Evolutionary conservation across 345 rosid genomes (phyloP), one percentile per base, ranked within the genome.

Genomic region (Melastoma malabathricum): DNA sequence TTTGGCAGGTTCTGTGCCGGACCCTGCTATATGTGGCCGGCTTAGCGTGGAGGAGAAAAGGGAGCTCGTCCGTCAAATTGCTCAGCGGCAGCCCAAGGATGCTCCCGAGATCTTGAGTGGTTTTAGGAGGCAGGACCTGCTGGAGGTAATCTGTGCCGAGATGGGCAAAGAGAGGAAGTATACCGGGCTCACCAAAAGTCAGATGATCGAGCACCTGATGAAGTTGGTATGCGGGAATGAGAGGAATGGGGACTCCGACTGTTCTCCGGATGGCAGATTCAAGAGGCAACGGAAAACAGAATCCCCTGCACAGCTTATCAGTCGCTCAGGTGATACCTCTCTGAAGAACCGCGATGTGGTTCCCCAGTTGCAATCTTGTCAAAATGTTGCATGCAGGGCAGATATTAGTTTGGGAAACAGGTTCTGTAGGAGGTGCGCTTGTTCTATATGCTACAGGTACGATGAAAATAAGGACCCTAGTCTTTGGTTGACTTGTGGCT

Each of bases 391-490:
- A 41, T 86, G 92, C 72, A 63, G 68, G 51, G 88, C 86, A 17
- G 50, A 68, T 22, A 22, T 22, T 22, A 58, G 59, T 62, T 66
- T 54, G 10, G 68, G 55, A 48, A 76, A 76, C 71, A 52, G 62
- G 18, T 86, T 86, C 56, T 86, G 95, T 78, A 76, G 68, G 70
- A 71, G 95, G 69, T 86, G 95, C 66, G 75, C 95, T 16, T 86
- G 95, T 62, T 80, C 88, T 71, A 80, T 83, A 31, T 86, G 95
- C 65, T 84, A 63, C 44, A 72, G 47, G 38, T 83, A 74, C 38
- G 95, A 86, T 68, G 84, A 83, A 57, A 86, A 86, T 67, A 86
- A 86, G 72, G 95, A 86, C 68, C 92, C 88, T 57, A 82, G 85
- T 70, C 73, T 83, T 23, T 83, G 92, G 95, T 50, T 86, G 53